phyloP scores from a whole-genome alignment of 805 yeast genomes.

The Zygoascus biomembranicola region DNA sequence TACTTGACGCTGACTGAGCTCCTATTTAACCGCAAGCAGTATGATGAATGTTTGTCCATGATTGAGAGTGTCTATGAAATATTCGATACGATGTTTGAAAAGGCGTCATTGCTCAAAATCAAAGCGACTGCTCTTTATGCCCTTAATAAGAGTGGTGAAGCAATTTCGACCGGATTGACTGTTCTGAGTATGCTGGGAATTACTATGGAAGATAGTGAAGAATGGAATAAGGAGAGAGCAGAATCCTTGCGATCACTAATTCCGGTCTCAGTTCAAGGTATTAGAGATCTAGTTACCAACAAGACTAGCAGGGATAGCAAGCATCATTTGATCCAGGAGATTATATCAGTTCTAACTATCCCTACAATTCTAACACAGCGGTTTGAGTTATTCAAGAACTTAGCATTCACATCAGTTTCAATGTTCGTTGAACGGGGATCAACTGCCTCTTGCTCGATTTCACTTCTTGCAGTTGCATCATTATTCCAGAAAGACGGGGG shows the following conservation, averaged over 20 bases:
- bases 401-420: conserved; percentile 30
- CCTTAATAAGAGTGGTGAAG: conserved; percentile 27
- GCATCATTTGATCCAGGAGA: conserved; percentile 32
- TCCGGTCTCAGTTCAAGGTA: conserved; percentile 35
- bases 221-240: conserved; percentile 20
- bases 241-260: conserved; percentile 24
- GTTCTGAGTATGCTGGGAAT: conserved; percentile 33
- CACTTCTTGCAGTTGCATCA: conserved; percentile 34
- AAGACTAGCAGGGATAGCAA: conserved; percentile 24
- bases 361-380: conserved; percentile 28
- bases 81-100: conserved; percentile 28
- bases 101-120: conserved; percentile 26
- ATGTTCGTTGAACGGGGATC: conserved; percentile 35
- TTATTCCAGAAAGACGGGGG: conserved; percentile 25
- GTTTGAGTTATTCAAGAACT: conserved; percentile 25
- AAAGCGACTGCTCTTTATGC: conserved; percentile 33
- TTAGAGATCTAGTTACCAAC: conserved; percentile 26
- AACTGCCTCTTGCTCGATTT: conserved; percentile 33
- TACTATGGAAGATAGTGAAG: conserved; percentile 26
- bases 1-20: conserved; percentile 18
- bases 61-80: conserved; percentile 27
- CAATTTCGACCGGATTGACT: conserved; percentile 29
- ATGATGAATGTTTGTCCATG: conserved; percentile 30
- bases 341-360: conserved; percentile 33
- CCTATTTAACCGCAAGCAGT: conserved; percentile 25